Percentiles rank a stretch among this genome's conserved stretches.
Evolutionary conservation across 169 alveolate species (phyloP).

Genomic region (Eimeria brunetti): DNA sequence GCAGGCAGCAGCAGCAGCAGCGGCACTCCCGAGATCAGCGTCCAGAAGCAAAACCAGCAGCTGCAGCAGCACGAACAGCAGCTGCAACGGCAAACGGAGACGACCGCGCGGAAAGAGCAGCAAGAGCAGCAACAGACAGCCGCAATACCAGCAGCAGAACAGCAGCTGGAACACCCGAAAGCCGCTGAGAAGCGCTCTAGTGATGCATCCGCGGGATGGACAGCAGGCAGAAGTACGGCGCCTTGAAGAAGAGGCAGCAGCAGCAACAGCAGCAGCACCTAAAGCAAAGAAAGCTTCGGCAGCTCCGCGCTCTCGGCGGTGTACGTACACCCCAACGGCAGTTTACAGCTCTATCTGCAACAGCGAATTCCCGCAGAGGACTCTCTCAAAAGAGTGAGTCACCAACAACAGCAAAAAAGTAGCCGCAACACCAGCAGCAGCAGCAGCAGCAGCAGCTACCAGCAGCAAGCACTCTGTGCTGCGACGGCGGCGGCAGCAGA

Average conservation of each 20-base stretch:
- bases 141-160: conserved; percentile 37
- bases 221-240: neutral
- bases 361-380: conserved; percentile 33
- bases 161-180: conserved; percentile 36
- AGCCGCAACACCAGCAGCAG: conserved; percentile 51
- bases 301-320: neutral
- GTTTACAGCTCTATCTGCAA: neutral
- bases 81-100: neutral
- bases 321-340: conserved; percentile 20
- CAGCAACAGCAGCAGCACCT: conserved; percentile 29
- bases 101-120: neutral
- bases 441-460: conserved; percentile 45
- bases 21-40: neutral
- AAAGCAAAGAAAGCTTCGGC: neutral
- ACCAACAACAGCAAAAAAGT: conserved; percentile 34
- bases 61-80: conserved; percentile 9
- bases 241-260: conserved; percentile 53
- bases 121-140: conserved; percentile 14
- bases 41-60: conserved; percentile 2
- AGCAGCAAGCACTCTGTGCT: conserved; percentile 28
- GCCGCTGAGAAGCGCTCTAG: neutral
- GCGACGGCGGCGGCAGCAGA: conserved; percentile 26
- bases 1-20: conserved; percentile 14
- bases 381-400: neutral
- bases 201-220: neutral